Conservation (phyloP, 805 yeast species). For the Ogataea thermomethanolica region DNA sequence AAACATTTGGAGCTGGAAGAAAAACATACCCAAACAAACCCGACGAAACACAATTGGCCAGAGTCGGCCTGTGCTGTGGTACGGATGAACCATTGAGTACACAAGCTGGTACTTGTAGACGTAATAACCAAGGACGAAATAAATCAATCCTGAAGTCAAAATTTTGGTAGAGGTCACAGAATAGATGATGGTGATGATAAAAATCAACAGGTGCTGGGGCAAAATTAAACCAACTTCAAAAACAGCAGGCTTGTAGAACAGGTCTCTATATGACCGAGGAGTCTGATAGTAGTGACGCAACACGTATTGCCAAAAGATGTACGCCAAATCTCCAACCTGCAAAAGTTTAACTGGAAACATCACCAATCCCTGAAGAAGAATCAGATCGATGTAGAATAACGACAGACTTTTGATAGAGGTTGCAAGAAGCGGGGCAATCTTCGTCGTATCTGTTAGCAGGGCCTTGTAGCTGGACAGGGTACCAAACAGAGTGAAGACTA, state of each 20-base stretch:
- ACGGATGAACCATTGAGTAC: constrained; percentile 60
- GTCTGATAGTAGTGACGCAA: constrained; percentile 38
- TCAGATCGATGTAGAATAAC: constrained; percentile 55
- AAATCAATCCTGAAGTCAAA: constrained; percentile 53
- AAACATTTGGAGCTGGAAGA: constrained; percentile 60
- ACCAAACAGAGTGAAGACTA: constrained; percentile 60
- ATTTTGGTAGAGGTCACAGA: constrained; percentile 61
- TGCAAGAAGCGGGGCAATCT: constrained; percentile 54
- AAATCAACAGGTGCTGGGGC: constrained; percentile 59
- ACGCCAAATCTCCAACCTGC: constrained; percentile 51
- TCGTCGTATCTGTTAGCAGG: constrained; percentile 54
- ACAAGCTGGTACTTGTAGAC: constrained; percentile 61
- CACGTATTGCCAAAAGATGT: constrained; percentile 42
- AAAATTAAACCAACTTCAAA: constrained; percentile 60
- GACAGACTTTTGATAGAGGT: constrained; percentile 49
- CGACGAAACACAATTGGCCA: constrained; percentile 64
- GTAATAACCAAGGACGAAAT: constrained; percentile 53
- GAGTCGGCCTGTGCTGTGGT: constrained; percentile 62
- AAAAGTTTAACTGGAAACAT: constrained; percentile 57
- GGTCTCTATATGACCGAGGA: constrained; percentile 48
- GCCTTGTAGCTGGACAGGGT: constrained; percentile 59
- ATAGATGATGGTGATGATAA: constrained; percentile 55
- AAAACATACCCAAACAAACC: constrained; percentile 49
- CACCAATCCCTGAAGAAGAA: constrained; percentile 66
- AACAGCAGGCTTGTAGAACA: constrained; percentile 53